A percentile compares a stretch with the other conserved stretches of the same genome.
phyloP scores from a whole-genome alignment of 1,139 yeast species.

The Casaregolazyma suthepensis region DNA sequence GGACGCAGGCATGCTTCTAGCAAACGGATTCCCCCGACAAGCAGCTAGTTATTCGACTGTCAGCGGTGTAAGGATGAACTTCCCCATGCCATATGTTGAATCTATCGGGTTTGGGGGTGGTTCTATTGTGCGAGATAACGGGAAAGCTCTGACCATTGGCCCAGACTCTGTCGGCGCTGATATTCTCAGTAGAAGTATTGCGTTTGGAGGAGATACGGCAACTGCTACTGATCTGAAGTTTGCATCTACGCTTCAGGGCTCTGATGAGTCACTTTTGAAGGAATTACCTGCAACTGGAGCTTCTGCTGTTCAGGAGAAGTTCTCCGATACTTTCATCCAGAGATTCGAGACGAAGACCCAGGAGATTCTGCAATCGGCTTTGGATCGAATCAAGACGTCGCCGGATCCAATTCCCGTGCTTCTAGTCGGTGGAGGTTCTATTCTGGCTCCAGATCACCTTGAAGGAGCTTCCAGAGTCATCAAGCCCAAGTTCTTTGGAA shows the following conservation, averaged over 20 bases:
- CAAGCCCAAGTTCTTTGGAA: conserved; percentile 37
- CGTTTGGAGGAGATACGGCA: conserved; percentile 36
- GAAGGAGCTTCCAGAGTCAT: conserved; percentile 38
- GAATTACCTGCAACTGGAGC: neutral
- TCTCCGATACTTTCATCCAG: conserved; percentile 6
- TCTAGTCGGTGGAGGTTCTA: conserved; percentile 43
- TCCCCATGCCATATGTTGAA: conserved; percentile 43
- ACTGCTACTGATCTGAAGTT: conserved; percentile 39
- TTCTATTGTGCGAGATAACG: conserved; percentile 32
- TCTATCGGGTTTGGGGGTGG: conserved; percentile 44
- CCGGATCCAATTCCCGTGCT: conserved; percentile 40
- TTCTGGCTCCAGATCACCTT: conserved; percentile 35
- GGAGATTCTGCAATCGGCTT: conserved; percentile 30
- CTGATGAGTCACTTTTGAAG: neutral
- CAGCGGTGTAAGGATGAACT: conserved; percentile 41
- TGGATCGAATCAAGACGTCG: conserved; percentile 40
- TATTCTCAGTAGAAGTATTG: conserved; percentile 28
- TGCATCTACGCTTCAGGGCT: conserved; percentile 13
- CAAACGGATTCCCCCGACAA: conserved; percentile 40
- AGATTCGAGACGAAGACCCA: conserved; percentile 27
- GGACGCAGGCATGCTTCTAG: conserved; percentile 38
- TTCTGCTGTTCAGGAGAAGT: neutral
- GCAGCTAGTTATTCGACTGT: conserved; percentile 35
- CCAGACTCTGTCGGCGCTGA: conserved; percentile 42
- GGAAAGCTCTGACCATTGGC: conserved; percentile 30